A percentile compares a stretch with the other conserved stretches of the same genome.
Evolutionary conservation across 225 moss, liverwort and hornwort genomes (phyloP).

Genomic region (Marchantia polymorpha): DNA sequence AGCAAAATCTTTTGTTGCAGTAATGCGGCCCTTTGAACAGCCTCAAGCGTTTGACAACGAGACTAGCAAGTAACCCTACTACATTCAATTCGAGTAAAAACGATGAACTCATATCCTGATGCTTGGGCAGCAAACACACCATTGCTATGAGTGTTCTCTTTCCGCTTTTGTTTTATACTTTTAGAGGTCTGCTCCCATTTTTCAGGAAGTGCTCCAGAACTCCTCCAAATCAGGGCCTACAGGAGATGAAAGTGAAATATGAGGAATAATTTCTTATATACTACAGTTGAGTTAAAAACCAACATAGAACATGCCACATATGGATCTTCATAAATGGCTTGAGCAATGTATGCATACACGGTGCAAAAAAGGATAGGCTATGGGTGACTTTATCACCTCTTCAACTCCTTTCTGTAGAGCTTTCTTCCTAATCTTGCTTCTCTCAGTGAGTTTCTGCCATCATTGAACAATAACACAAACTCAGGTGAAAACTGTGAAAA

Average conservation of each 20-base stretch:
- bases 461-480: no score
- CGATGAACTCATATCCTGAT: background rate
- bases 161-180: conserved; percentile 46
- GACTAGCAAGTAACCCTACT: background rate
- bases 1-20: no score
- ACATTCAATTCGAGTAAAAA: background rate
- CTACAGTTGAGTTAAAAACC: background rate
- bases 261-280: background rate
- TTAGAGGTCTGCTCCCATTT: conserved; percentile 46
- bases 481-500: no score
- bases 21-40: background rate
- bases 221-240: conserved; percentile 74
- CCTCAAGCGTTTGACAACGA: background rate
- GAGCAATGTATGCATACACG: no score
- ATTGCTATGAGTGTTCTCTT: conserved; percentile 49
- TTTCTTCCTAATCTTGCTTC: conserved; percentile 84
- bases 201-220: conserved; percentile 63
- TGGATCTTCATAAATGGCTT: no score
- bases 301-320: background rate
- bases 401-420: conserved; percentile 91
- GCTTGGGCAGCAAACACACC: conserved; percentile 32
- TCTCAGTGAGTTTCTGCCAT: conserved; percentile 74
- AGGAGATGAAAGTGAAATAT: background rate
- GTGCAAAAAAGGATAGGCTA: background rate
- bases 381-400: conserved; percentile 45